These are phyloP conservation scores for Fragaria ananassa DNA, from an alignment of 306 rosid species.

Conservation along the genomic window DNA sequence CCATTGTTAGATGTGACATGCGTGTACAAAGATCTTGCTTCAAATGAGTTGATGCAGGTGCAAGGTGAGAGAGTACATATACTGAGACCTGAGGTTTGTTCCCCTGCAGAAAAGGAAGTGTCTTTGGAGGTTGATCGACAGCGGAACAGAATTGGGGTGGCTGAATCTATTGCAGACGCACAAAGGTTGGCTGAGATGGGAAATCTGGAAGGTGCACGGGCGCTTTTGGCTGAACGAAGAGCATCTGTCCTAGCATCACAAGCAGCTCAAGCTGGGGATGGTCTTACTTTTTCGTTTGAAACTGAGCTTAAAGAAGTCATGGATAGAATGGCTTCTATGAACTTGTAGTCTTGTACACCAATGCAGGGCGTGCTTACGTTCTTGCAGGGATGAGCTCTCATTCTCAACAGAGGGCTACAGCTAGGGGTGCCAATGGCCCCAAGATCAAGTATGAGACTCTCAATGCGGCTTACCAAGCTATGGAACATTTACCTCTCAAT, in stretches of 20 bases:
- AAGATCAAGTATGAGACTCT: too few species aligned
- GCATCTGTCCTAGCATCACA: background rate
- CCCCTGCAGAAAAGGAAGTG: slow-evolving; percentile 4
- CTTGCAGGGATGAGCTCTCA: background rate
- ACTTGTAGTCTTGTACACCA: background rate
- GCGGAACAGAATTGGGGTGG: slow-evolving; percentile 14
- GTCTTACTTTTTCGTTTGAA: background rate
- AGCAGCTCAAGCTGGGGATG: slow-evolving; percentile 18
- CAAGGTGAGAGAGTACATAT: background rate
- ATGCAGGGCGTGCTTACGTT: background rate
- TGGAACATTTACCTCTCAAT: too few species aligned
- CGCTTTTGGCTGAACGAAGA: slow-evolving; percentile 8
- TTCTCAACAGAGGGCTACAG: slow-evolving; percentile 8
- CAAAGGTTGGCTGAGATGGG: slow-evolving; percentile 8
- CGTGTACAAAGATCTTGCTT: slow-evolving; percentile 8
- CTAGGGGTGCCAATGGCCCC: background rate
- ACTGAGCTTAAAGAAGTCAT: slow-evolving; percentile 18
- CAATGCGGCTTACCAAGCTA: too few species aligned
- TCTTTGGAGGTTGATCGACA: slow-evolving; percentile 15
- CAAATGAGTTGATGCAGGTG: slow-evolving; percentile 10
- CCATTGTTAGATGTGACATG: slow-evolving; percentile 4
- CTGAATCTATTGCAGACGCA: slow-evolving; percentile 13
- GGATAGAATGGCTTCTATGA: slow-evolving; percentile 7
- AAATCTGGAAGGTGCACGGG: slow-evolving; percentile 12
- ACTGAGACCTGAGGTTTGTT: slow-evolving; percentile 7